Percentiles rank a stretch among this genome's conserved stretches.
These are phyloP conservation scores for Aspergillus cristatus DNA, from an alignment of 495 filamentous ascomycete genomes.

Conservation along the genomic window DNA sequence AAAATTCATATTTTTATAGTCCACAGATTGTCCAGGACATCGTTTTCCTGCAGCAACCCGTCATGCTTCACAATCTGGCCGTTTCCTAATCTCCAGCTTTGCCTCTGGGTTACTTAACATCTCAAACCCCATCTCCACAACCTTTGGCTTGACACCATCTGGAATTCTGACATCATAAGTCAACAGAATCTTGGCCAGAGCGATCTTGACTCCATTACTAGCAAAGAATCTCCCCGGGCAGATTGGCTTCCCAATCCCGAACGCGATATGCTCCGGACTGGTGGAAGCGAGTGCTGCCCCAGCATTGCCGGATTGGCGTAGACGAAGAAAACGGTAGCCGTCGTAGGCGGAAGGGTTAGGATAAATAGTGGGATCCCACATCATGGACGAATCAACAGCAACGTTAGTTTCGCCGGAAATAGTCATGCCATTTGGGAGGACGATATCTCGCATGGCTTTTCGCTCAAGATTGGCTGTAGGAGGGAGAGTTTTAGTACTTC, in stretches of 20 bases:
- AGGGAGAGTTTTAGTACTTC: not conserved
- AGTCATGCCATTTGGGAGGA: conserved; percentile 7
- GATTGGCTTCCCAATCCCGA: conserved; percentile 33
- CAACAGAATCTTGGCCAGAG: conserved; percentile 8
- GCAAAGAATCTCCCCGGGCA: conserved; percentile 38
- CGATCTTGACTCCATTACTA: conserved; percentile 25
- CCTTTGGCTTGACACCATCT: not conserved
- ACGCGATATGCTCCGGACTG: conserved; percentile 20
- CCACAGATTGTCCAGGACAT: no score
- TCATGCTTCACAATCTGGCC: not conserved
- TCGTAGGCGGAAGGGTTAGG: conserved; percentile 25
- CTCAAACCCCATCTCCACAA: conserved; percentile 2
- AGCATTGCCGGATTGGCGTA: conserved; percentile 19
- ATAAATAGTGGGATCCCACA: conserved; percentile 22
- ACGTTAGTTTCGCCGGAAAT: conserved; percentile 11
- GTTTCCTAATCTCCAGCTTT: conserved; percentile 2
- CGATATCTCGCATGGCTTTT: conserved; percentile 11
- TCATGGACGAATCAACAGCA: conserved; percentile 10
- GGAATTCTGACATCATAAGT: conserved; percentile 1
- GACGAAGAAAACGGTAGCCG: conserved; percentile 20
- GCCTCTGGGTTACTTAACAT: conserved; percentile 4
- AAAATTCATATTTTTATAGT: no score
- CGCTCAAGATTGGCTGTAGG: conserved; percentile 25
- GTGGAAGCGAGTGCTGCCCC: conserved; percentile 21
- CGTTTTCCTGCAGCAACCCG: no score